These are phyloP conservation scores for Chloris gayana DNA, from an alignment of 176 grass and related monocot species.

Conservation along the genomic window DNA sequence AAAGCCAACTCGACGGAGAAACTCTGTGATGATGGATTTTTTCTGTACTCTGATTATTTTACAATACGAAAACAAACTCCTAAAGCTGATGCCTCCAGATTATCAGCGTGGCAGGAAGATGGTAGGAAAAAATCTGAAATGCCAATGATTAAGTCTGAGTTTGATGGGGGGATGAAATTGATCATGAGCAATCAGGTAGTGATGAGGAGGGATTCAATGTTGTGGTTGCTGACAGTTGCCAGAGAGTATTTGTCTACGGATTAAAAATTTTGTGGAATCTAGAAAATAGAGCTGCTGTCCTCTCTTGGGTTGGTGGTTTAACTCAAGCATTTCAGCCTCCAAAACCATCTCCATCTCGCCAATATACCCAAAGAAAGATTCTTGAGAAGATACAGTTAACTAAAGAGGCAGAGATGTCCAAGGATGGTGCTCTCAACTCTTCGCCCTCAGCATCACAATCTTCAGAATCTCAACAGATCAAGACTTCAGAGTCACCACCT, in stretches of 20 bases:
- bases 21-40: conserved; percentile 72
- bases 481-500: conserved; percentile 59
- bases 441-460: conserved; percentile 44
- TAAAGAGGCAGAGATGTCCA: conserved; percentile 60
- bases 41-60: conserved; percentile 93
- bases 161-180: conserved; percentile 63
- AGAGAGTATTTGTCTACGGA: conserved; percentile 93
- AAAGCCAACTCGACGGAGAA: conserved; percentile 61
- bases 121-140: conserved; percentile 71
- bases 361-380: conserved; percentile 85
- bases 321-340: conserved; percentile 87
- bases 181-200: conserved; percentile 71
- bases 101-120: conserved; percentile 83
- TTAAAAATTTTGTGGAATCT: conserved; percentile 93
- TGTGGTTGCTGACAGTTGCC: conserved; percentile 93
- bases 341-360: conserved; percentile 86
- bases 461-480: conserved; percentile 50
- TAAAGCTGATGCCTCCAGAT: conserved; percentile 81
- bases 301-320: conserved; percentile 75
- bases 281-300: conserved; percentile 80
- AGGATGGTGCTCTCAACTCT: conserved; percentile 47
- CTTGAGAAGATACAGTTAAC: conserved; percentile 61
- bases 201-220: conserved; percentile 97
- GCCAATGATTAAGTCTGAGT: conserved; percentile 59
- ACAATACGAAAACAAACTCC: conserved; percentile 93